Conservation (phyloP, 2,329 filamentous ascomycete genomes). For the Fusarium virguliforme region DNA sequence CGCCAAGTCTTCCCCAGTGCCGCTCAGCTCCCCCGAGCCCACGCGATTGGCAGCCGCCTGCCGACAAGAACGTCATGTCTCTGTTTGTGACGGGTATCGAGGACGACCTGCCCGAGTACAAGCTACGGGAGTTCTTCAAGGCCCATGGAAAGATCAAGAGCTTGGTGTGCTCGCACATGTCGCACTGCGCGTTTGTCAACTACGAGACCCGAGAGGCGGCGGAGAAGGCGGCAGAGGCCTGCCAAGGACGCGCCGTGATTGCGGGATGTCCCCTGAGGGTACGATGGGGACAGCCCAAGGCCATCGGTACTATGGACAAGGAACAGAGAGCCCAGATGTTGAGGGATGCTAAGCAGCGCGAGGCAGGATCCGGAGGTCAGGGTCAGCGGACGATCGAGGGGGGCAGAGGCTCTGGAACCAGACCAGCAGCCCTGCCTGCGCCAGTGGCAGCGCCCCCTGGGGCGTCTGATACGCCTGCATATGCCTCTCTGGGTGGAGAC, state of each 20-base stretch:
- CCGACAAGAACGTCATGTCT: constrained; percentile 89
- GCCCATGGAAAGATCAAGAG: constrained; percentile 92
- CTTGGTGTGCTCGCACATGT: constrained; percentile 95
- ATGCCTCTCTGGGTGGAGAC: constrained; percentile 88
- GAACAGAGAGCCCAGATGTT: constrained; percentile 88
- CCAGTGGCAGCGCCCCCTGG: constrained; percentile 85
- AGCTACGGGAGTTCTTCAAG: constrained; percentile 91
- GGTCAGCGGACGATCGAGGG: constrained; percentile 52
- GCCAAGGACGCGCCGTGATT: constrained; percentile 90
- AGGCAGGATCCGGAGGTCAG: constrained; percentile 42
- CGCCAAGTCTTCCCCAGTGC: constrained; percentile 77
- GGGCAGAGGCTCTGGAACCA: constrained; percentile 47
- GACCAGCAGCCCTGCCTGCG: constrained; percentile 42
- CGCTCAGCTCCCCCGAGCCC: constrained; percentile 84
- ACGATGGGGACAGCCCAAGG: constrained; percentile 93
- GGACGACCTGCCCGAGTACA: constrained; percentile 94
- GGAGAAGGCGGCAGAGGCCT: constrained; percentile 86
- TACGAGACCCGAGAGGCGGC: constrained; percentile 88
- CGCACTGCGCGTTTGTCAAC: constrained; percentile 97
- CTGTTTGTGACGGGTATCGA: constrained; percentile 96
- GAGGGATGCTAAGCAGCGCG: constrained; percentile 74
- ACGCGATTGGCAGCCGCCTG: constrained; percentile 88
- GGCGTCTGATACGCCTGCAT: constrained; percentile 79
- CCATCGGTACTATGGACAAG: constrained; percentile 91
- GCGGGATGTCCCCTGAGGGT: constrained; percentile 91